Evolutionary conservation across 2,329 filamentous ascomycete genomes (phyloP), one percentile per base, ranked within the genome.

Genomic region (Aspergillus ustus): DNA sequence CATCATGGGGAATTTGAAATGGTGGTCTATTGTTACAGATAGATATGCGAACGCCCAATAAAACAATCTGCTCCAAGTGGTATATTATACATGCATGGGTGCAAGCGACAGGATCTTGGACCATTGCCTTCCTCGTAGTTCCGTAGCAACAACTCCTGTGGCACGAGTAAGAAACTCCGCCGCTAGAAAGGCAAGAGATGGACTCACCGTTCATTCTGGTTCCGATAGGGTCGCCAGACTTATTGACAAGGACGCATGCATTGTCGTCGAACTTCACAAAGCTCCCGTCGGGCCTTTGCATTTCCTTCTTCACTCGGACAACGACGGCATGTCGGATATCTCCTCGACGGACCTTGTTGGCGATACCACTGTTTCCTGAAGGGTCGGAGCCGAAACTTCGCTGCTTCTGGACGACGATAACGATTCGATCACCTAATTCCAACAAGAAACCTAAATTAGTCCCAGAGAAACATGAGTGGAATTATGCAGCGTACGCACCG

Each of bases 31-130:
- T 73, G 66, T 61, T 73, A 75, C 72, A 71, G 62, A 66, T 66
- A 63, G 63, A 63, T 64, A 67, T 66, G 58, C 65, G 55, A 57
- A 65, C 58, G 52, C 45, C 45, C 54, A 60, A 56, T 56, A 43
- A 63, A 67, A 71, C 63, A 62, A 69, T 66, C 67, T 69, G 70
- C 72, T 74, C 69, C 57, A 65, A 69, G 67, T 54, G 66, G 67
- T 75, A 75, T 75, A 75, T 70, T 85, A 91, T 76, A 91, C 80
- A 79, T 91, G 87, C 86, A 91, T 88, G 51, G 95, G 94, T 58
- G 95, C 95, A 85, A 99, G 87, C 70, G 92, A 96, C 75, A 99
- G 80, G 72, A 99, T 98, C 87, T 98, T 99, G 72, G 93, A 96
- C 95, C 95, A 99, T 81, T 96, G 90, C 84, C 91, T 95, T 75